Base-by-base conservation (phyloP, 495 filamentous ascomycete genomes). In the Antarctomyces pellizariae region DNA sequence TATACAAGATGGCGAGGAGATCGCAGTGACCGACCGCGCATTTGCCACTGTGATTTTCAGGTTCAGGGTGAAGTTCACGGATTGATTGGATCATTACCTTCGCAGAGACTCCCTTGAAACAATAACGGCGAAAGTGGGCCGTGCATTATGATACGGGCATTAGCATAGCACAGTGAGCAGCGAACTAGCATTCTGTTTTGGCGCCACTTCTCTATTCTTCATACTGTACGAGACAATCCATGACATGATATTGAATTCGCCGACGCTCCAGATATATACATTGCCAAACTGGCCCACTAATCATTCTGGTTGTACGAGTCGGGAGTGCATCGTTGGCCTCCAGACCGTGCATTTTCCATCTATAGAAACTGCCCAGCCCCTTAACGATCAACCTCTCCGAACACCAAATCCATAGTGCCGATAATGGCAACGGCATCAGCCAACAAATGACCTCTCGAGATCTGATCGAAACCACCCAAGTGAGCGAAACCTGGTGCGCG, bases 361-460 rank as follows among this genome's bases (percentile, higher is more conserved):
- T 7, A 22, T 7, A 22, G 19, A 22, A 7, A 11, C 19, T 22
- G 11, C 7, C 7, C n/a, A 22, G 7, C 9, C 7, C 16, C 39
- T 41, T 64, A 73, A 48, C 67, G 53, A 48, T 73, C 68, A 31
- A 73, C 65, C 48, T 73, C 68, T 44, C 68, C 68, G 52, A 73
- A 73, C 26, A 59, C 41, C 47, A 89, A 53, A 68, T 89, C 78
- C 76, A 89, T 83, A 16, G 78, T 86, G 47, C 79, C 82, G 41
- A 93, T 93, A 36, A 93, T 82, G 10, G 83, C 83, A 32, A 97
- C 86, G 8, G 89, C 86, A 59, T 99, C 86, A 22, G 86, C 89
- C 38, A 99, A 53, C 41, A 99, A 47, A 63, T 99, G 86, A 7
- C 89, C 86, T 46, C 72, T 71, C 23, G 67, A 65, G 18, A 99